Evolutionary conservation across 257 asterid species (phyloP).

Genomic region (Solanum raphanifolium): DNA sequence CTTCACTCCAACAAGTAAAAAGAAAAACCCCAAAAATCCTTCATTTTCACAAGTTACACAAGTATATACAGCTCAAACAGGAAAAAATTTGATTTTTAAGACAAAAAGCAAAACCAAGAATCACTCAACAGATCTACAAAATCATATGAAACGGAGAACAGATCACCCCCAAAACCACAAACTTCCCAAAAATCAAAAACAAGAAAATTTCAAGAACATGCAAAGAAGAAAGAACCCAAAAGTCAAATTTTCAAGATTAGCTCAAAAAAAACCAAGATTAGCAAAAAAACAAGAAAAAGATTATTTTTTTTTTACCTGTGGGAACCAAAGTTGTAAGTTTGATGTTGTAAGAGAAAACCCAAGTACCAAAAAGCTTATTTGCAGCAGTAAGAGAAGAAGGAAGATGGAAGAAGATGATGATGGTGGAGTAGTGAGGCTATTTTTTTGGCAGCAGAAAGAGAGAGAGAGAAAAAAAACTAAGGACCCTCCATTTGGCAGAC

Average conservation of each 20-base stretch:
- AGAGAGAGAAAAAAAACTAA: conserved; percentile 10
- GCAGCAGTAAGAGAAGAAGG: not conserved
- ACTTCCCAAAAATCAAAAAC: not conserved
- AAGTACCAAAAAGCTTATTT: not conserved
- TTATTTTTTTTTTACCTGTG: not conserved
- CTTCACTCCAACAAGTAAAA: not conserved
- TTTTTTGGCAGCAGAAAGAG: not conserved
- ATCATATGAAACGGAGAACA: not conserved
- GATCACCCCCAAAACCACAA: not conserved
- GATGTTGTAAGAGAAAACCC: not conserved
- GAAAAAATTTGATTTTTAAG: not conserved
- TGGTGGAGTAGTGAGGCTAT: not conserved
- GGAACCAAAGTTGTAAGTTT: not conserved
- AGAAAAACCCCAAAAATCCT: not conserved
- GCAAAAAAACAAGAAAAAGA: not conserved
- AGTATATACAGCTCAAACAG: not conserved
- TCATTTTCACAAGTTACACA: not conserved
- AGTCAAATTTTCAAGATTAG: not conserved
- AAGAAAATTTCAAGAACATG: not conserved
- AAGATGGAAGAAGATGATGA: not conserved
- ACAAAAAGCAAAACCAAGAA: not conserved
- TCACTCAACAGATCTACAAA: not conserved
- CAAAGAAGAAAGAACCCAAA: not conserved
- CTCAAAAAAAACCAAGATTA: no score
- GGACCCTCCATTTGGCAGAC: conserved; percentile 38